Evolutionary conservation across 169 alveolate genomes (phyloP).

Genomic region (Cryptosporidium parvum): DNA sequence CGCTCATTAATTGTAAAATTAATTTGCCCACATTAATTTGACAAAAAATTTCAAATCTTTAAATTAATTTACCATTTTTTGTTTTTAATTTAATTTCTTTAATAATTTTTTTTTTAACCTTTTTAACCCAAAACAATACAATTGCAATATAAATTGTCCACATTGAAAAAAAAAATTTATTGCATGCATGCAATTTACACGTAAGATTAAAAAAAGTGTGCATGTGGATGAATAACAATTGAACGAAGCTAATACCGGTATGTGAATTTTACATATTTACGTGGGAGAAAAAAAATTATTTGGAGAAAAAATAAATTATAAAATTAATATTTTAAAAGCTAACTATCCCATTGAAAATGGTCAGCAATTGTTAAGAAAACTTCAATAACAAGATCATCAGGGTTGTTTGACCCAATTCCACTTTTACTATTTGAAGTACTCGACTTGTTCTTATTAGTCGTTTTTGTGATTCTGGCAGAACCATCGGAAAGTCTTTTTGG

Average conservation of each 20-base stretch:
- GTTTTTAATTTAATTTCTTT: neutral
- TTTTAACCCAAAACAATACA: too few species aligned
- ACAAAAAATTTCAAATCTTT: neutral
- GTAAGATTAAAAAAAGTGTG: neutral
- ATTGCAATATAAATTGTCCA: neutral
- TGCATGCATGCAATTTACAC: conserved; percentile 4
- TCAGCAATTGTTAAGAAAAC: conserved; percentile 67
- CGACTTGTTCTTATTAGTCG: neutral
- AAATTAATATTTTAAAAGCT: neutral
- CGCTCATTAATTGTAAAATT: conserved; percentile 2
- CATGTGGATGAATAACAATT: neutral
- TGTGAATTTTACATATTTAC: neutral
- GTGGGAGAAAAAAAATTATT: neutral
- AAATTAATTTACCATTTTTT: neutral
- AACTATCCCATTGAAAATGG: conserved; percentile 75
- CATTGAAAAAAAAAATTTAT: neutral
- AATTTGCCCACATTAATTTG: neutral
- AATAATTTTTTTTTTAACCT: neutral
- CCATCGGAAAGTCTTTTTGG: conserved; percentile 47
- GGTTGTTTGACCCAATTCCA: neutral
- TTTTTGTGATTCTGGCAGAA: conserved; percentile 11
- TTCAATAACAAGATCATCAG: conserved; percentile 56
- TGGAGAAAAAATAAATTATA: neutral
- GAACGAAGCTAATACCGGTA: neutral
- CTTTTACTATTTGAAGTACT: neutral